Conservation (phyloP, 108 stramenopile species). For the Nannochloropsis granulata region DNA sequence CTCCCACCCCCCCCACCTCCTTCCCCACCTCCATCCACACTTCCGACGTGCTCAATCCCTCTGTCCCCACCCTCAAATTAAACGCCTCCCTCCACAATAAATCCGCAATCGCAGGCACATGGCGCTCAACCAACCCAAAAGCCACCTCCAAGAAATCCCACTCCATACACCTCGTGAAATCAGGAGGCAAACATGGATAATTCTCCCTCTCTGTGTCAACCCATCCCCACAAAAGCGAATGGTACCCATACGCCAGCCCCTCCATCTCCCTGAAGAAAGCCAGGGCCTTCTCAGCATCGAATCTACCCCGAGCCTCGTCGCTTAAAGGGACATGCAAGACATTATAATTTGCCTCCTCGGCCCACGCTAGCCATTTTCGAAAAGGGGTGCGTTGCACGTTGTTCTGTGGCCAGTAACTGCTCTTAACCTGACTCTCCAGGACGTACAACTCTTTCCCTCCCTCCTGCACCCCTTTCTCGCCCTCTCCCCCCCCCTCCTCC, state of each 20-base stretch:
- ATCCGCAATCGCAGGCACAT: not conserved
- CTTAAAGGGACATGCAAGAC: not conserved
- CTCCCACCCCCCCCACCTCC: not conserved
- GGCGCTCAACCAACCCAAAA: not conserved
- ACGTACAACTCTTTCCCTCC: not conserved
- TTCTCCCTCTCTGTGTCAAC: not conserved
- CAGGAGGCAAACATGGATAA: slow-evolving; percentile 2
- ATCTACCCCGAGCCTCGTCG: not conserved
- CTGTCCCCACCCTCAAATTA: not conserved
- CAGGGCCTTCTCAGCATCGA: not conserved
- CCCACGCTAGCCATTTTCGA: not conserved
- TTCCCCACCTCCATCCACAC: not conserved
- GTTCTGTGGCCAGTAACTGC: not conserved
- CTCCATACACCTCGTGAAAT: slow-evolving; percentile 1
- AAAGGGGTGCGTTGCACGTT: not conserved
- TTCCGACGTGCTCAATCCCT: not conserved
- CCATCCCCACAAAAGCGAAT: slow-evolving; percentile 1
- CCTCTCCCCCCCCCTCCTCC: not conserved
- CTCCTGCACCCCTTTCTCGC: too few relatives aligned
- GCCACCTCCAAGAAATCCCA: slow-evolving; percentile 1
- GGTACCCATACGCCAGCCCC: not conserved
- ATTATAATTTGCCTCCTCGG: not conserved
- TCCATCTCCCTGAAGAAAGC: not conserved
- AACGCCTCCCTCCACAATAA: not conserved
- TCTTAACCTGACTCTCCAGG: not conserved